Percentiles rank a stretch among this genome's conserved stretches.
Conservation (phyloP, 2,329 filamentous ascomycete genomes). For the Arthrobotrys conoides region DNA sequence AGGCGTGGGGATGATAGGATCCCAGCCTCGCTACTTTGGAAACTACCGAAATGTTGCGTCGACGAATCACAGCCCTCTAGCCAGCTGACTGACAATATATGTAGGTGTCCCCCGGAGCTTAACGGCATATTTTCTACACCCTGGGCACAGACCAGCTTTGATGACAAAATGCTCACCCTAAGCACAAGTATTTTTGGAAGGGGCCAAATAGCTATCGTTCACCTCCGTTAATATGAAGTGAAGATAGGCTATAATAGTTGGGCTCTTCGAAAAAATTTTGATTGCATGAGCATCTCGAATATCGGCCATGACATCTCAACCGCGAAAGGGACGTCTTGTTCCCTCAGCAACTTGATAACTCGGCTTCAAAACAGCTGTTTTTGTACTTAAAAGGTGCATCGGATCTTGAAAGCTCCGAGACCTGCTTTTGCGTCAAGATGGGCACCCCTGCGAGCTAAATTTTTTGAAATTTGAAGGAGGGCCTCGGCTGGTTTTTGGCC, state of each 20-base stretch:
- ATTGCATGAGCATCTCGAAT: neutral
- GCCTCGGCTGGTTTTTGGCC: conserved; percentile 44
- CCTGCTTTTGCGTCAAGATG: conserved; percentile 31
- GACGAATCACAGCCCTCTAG: conserved; percentile 50
- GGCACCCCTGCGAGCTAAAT: conserved; percentile 50
- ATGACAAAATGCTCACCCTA: conserved; percentile 38
- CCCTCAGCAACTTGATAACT: conserved; percentile 49
- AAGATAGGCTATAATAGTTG: conserved; percentile 9
- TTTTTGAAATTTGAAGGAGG: conserved; percentile 43
- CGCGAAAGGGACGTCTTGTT: conserved; percentile 31
- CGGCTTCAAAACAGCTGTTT: conserved; percentile 28
- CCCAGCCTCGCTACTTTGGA: conserved; percentile 46
- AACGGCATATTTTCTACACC: conserved; percentile 46
- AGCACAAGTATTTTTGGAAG: conserved; percentile 47
- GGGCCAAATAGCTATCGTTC: conserved; percentile 24
- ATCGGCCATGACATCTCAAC: conserved; percentile 5
- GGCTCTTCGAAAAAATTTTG: conserved; percentile 34
- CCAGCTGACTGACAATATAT: conserved; percentile 41
- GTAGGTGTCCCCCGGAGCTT: conserved; percentile 46
- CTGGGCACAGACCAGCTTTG: conserved; percentile 18
- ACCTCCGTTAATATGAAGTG: conserved; percentile 31
- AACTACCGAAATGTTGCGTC: conserved; percentile 50
- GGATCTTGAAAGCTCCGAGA: conserved; percentile 57
- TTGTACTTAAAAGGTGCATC: conserved; percentile 33
- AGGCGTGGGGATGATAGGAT: conserved; percentile 37